Percentiles rank a stretch among this genome's conserved stretches.
Evolutionary conservation across 78 protist species (phyloP).

Genomic region (Diacronema lutheri): DNA sequence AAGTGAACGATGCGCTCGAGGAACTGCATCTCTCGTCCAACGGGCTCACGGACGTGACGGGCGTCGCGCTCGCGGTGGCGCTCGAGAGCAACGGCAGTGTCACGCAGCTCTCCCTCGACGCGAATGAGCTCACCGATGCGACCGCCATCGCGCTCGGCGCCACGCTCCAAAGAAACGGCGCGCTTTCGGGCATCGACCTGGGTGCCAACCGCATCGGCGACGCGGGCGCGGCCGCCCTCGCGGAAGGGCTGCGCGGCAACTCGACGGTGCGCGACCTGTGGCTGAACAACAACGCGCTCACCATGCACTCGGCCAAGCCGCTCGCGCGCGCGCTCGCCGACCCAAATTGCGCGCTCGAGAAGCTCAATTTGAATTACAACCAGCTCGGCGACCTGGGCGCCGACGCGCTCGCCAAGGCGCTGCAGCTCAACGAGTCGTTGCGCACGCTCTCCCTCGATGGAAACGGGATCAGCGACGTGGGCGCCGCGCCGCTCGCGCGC

Average conservation of each 20-base stretch:
- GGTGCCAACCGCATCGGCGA: not conserved
- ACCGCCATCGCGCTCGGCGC: too few species aligned
- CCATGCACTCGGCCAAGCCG: not conserved
- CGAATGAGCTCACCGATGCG: too few species aligned
- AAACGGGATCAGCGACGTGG: not conserved
- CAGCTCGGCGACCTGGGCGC: conserved; percentile 1
- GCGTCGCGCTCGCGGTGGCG: too few species aligned
- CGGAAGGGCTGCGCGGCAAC: not conserved
- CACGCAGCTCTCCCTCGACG: too few species aligned
- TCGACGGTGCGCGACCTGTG: not conserved
- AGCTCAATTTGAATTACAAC: not conserved
- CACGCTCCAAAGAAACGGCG: too few species aligned
- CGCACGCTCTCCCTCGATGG: not conserved
- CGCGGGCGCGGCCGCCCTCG: conserved; percentile 3
- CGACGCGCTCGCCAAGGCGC: not conserved
- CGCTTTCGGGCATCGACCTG: too few species aligned
- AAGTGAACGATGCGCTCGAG: too few species aligned
- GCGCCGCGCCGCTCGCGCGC: not conserved
- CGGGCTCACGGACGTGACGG: too few species aligned
- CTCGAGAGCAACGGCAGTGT: too few species aligned
- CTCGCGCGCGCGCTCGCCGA: conserved; percentile 2
- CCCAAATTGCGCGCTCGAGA: not conserved
- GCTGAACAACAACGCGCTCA: not conserved
- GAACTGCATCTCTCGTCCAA: too few species aligned
- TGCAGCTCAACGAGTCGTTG: not conserved